Evolutionary conservation across 805 yeast genomes (phyloP).

Genomic region (Yamadazyma sp.): DNA sequence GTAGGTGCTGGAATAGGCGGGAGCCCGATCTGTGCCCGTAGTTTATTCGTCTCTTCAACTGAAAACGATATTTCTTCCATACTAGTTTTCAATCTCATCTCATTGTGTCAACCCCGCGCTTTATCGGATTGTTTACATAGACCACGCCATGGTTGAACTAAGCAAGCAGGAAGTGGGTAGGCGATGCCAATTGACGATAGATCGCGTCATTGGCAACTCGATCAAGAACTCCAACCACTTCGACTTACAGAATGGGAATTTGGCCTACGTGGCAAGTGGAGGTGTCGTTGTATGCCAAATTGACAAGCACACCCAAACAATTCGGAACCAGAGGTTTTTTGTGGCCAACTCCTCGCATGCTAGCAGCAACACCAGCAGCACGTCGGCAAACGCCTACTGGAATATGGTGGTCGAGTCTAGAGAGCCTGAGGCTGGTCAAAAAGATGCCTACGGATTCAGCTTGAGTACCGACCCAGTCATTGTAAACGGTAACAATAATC

Average conservation of each 20-base stretch:
- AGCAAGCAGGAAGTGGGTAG: background rate
- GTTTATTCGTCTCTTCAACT: constrained; percentile 44
- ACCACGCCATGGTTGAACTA: constrained; percentile 3
- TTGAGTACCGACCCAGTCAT: constrained; percentile 5
- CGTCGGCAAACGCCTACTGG: constrained; percentile 4
- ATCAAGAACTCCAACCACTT: constrained; percentile 41
- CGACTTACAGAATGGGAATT: constrained; percentile 34
- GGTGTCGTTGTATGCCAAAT: constrained; percentile 54
- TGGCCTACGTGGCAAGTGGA: constrained; percentile 60
- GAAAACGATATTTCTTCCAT: constrained; percentile 29
- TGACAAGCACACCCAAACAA: constrained; percentile 11
- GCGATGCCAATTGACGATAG: constrained; percentile 15
- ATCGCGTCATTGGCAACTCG: constrained; percentile 44
- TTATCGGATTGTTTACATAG: constrained; percentile 1
- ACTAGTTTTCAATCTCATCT: constrained; percentile 8
- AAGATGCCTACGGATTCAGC: constrained; percentile 39
- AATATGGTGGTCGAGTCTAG: background rate
- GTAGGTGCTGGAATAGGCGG: constrained; percentile 29
- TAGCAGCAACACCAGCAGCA: background rate
- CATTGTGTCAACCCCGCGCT: constrained; percentile 3
- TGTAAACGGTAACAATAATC: constrained; percentile 7
- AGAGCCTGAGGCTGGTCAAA: constrained; percentile 1
- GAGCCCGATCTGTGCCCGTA: constrained; percentile 39
- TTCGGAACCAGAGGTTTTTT: constrained; percentile 46
- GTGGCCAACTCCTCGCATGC: constrained; percentile 42